Percentiles rank a stretch among this genome's conserved stretches.
phyloP scores from a whole-genome alignment of 2,329 filamentous ascomycete genomes.

The Dactylonectria macrodidyma region DNA sequence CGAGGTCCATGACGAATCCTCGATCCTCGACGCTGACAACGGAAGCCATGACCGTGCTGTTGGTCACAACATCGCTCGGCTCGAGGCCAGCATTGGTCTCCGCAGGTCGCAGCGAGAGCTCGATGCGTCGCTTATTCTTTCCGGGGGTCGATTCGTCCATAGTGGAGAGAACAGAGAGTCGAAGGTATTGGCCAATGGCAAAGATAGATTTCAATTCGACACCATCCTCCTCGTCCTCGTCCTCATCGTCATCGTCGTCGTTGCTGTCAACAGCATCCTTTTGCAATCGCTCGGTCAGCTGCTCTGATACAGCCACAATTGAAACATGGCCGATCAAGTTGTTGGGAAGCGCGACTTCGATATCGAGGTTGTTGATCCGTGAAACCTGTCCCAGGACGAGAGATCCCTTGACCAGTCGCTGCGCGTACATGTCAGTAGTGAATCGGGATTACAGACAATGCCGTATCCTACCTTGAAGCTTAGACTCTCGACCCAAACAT shows the following conservation, averaged over 20 bases:
- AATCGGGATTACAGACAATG: conserved; percentile 17
- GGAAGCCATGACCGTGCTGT: conserved; percentile 88
- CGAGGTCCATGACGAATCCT: conserved; percentile 93
- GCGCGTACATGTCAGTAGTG: conserved; percentile 45
- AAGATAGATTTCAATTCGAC: conserved; percentile 85
- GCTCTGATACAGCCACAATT: conserved; percentile 90
- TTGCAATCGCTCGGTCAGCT: conserved; percentile 83
- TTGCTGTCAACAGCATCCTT: conserved; percentile 69
- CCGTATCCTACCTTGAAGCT: conserved; percentile 81
- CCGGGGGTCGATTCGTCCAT: conserved; percentile 73
- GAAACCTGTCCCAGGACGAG: conserved; percentile 90
- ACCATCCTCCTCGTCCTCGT: conserved; percentile 65
- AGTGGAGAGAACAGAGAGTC: conserved; percentile 86
- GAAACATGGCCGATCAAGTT: conserved; percentile 92
- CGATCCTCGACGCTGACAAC: conserved; percentile 96
- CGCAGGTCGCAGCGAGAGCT: conserved; percentile 86
- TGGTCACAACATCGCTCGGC: conserved; percentile 79
- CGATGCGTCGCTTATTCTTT: conserved; percentile 85
- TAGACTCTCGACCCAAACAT: conserved; percentile 85
- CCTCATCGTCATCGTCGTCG: conserved; percentile 69
- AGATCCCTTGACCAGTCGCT: conserved; percentile 89
- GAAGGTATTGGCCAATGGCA: conserved; percentile 87
- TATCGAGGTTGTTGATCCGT: conserved; percentile 83
- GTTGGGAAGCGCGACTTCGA: conserved; percentile 90
- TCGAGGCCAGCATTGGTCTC: conserved; percentile 83